These are phyloP conservation scores for Colletotrichum sansevieriae DNA, from an alignment of 2,329 filamentous ascomycete genomes.

Conservation along the genomic window DNA sequence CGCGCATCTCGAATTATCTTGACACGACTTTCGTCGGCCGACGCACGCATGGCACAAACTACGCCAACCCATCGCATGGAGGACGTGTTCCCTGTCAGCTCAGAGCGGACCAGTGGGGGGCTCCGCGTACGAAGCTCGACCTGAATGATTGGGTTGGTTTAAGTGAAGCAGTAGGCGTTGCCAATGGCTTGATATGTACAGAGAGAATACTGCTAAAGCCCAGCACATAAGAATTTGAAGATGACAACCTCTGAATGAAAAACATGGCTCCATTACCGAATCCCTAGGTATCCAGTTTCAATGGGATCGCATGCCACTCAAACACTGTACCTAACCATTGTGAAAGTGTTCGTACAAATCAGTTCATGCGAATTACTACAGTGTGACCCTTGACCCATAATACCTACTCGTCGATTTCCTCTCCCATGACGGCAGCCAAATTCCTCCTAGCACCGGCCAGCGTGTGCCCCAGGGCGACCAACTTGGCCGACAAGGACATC, in stretches of 20 bases:
- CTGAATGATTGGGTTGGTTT: background rate
- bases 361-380: background rate
- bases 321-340: too few species aligned
- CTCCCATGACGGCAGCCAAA: conserved; percentile 82
- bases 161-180: background rate
- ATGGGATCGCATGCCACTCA: too few species aligned
- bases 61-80: background rate
- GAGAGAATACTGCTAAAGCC: conserved; percentile 31
- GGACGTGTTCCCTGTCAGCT: background rate
- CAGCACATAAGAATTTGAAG: conserved; percentile 40
- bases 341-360: too few species aligned
- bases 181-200: conserved; percentile 32
- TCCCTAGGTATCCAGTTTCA: conserved; percentile 42
- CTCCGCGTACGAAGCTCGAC: background rate
- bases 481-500: conserved; percentile 85
- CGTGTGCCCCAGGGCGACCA: conserved; percentile 81
- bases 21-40: conserved; percentile 12
- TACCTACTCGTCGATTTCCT: conserved; percentile 54
- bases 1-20: background rate
- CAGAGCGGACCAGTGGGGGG: background rate
- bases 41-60: background rate
- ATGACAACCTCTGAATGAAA: conserved; percentile 12
- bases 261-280: conserved; percentile 1
- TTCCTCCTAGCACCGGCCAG: conserved; percentile 78
- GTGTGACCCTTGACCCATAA: too few species aligned